These are phyloP conservation scores for Neopestalotiopsis clavispora DNA, from an alignment of 2,329 filamentous ascomycete species.

Conservation along the genomic window DNA sequence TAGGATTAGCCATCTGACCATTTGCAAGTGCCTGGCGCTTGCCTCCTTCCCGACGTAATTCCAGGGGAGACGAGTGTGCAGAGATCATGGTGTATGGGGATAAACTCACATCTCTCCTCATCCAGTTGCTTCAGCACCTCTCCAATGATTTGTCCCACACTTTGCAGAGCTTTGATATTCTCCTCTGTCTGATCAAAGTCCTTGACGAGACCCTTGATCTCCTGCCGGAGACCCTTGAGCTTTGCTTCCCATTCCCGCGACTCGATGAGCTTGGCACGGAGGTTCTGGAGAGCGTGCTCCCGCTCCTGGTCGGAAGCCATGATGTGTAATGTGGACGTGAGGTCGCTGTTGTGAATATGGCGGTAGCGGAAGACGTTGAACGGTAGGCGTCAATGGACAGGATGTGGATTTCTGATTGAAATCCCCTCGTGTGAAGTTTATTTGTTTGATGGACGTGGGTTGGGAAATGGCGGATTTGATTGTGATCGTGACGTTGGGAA, in stretches of 20 bases:
- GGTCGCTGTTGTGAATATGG: neutral
- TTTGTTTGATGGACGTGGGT: neutral
- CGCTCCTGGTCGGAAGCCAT: constrained; percentile 64
- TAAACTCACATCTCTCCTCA: constrained; percentile 88
- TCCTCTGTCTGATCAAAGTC: constrained; percentile 98
- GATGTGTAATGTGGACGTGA: constrained; percentile 4
- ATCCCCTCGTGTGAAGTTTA: neutral
- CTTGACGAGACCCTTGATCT: constrained; percentile 93
- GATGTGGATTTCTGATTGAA: neutral
- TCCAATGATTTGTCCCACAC: constrained; percentile 98
- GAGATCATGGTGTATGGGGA: constrained; percentile 1
- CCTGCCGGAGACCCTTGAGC: constrained; percentile 89
- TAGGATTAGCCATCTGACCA: neutral
- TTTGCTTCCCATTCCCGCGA: constrained; percentile 99
- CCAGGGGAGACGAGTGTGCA: neutral
- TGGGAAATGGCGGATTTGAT: neutral
- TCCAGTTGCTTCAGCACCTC: constrained; percentile 99
- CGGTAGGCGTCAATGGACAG: neutral
- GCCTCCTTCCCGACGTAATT: neutral
- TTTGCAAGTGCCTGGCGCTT: neutral
- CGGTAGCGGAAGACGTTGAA: neutral
- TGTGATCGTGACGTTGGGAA: constrained; percentile 1
- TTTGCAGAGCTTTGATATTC: constrained; percentile 99
- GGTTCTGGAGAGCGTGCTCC: constrained; percentile 75
- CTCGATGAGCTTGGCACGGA: constrained; percentile 84